Percentiles rank a stretch among this genome's conserved stretches.
Evolutionary conservation across 2,329 filamentous ascomycete genomes (phyloP).

Genomic region (Graphium sp.): DNA sequence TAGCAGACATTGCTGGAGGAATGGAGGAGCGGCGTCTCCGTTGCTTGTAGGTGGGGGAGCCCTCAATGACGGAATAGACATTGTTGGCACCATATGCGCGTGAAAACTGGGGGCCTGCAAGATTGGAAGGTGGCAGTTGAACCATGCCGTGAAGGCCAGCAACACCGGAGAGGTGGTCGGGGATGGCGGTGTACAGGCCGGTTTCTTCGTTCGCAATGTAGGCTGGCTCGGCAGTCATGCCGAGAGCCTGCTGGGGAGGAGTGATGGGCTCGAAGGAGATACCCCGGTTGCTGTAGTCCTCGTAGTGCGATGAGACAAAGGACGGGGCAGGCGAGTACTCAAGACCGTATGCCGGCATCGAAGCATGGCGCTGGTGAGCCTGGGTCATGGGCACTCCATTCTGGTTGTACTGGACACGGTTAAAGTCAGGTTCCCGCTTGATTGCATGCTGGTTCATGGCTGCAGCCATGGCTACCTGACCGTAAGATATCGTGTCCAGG

Average conservation of each 20-base stretch:
- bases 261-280: conserved; percentile 95
- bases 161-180: conserved; percentile 61
- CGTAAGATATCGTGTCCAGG: conserved; percentile 62
- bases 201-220: conserved; percentile 99
- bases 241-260: conserved; percentile 76
- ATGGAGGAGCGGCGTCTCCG: conserved; percentile 85
- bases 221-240: conserved; percentile 71
- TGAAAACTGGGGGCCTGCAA: conserved; percentile 65
- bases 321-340: conserved; percentile 97
- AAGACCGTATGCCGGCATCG: conserved; percentile 90
- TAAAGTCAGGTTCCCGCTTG: conserved; percentile 80
- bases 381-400: conserved; percentile 75
- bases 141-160: conserved; percentile 75
- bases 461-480: conserved; percentile 52
- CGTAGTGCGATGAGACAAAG: conserved; percentile 95
- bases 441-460: conserved; percentile 55
- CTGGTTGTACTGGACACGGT: conserved; percentile 74
- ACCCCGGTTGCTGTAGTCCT: conserved; percentile 92
- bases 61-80: conserved; percentile 91
- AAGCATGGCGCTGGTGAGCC: conserved; percentile 81
- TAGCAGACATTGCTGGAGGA: conserved; percentile 56
- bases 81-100: conserved; percentile 58
- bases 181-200: conserved; percentile 85
- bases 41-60: conserved; percentile 97
- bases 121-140: conserved; percentile 72